These are phyloP conservation scores for Pseudogymnoascus sp. DNA, from an alignment of 2,329 filamentous ascomycete genomes.

Conservation along the genomic window DNA sequence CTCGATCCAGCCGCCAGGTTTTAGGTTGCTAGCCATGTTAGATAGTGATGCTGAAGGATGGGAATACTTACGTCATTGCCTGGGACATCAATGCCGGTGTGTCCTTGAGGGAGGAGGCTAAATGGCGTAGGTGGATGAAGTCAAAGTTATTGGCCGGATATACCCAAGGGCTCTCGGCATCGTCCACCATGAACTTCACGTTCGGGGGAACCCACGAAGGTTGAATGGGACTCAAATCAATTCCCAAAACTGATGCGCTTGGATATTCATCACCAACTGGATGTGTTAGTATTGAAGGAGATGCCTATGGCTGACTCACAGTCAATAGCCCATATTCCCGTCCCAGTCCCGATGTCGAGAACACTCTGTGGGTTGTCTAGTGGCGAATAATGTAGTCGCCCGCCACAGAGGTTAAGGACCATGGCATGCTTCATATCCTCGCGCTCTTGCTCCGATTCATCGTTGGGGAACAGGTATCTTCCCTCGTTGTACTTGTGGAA, in stretches of 20 bases:
- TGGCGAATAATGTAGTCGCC: conserved; percentile 18
- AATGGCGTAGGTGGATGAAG: conserved; percentile 15
- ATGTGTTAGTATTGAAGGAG: not conserved
- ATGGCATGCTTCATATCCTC: conserved; percentile 37
- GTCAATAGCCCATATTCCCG: conserved; percentile 13
- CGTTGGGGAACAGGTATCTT: conserved; percentile 48
- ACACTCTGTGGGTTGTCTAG: not conserved
- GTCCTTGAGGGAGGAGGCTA: conserved; percentile 11
- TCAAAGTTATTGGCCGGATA: conserved; percentile 17
- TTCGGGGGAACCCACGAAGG: conserved; percentile 39
- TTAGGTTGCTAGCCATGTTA: conserved; percentile 10
- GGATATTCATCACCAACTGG: conserved; percentile 25
- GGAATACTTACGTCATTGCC: conserved; percentile 9
- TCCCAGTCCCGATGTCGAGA: conserved; percentile 19
- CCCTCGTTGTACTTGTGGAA: conserved; percentile 48
- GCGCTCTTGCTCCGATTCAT: conserved; percentile 49
- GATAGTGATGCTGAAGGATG: not conserved
- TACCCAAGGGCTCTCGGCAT: conserved; percentile 42
- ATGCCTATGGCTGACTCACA: not conserved
- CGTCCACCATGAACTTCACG: conserved; percentile 43
- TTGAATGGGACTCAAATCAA: conserved; percentile 39
- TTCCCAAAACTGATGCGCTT: conserved; percentile 28
- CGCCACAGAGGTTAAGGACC: conserved; percentile 16
- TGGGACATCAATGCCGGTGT: conserved; percentile 12
- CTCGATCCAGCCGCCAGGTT: conserved; percentile 27